Conservation (phyloP, 164 flowering plant genomes). For the Vitis amurensis region DNA sequence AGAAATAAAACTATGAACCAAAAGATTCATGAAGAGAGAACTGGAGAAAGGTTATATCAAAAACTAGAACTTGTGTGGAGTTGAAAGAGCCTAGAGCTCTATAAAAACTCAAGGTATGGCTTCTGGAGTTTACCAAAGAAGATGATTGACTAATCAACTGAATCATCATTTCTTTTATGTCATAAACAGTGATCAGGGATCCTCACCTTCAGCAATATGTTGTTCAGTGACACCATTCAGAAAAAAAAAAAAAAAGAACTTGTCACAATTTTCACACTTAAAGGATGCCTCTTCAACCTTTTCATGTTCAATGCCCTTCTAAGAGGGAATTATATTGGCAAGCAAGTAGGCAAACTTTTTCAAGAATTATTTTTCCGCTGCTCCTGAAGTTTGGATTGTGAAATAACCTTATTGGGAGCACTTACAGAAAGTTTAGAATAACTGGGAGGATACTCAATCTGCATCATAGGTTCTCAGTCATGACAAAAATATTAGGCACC, state of each 20-base stretch:
- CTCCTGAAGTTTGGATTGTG: too few relatives aligned
- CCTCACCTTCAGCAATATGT: not conserved
- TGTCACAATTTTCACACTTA: too few relatives aligned
- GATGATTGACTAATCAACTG: not conserved
- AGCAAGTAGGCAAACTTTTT: too few relatives aligned
- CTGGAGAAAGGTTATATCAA: not conserved
- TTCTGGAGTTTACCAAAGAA: not conserved
- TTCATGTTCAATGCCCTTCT: too few relatives aligned
- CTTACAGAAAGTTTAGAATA: too few relatives aligned
- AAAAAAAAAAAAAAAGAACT: not conserved
- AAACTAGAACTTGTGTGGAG: not conserved
- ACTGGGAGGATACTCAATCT: too few relatives aligned
- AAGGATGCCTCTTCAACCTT: too few relatives aligned
- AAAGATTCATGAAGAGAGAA: not conserved
- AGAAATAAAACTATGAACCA: not conserved
- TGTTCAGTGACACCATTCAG: not conserved
- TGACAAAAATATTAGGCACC: too few relatives aligned
- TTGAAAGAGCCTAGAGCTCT: not conserved
- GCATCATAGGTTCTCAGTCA: too few relatives aligned
- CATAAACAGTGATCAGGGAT: not conserved
- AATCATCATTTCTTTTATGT: not conserved
- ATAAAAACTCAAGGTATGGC: not conserved
- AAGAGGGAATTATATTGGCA: too few relatives aligned
- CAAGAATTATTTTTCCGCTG: too few relatives aligned
- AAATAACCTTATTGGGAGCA: too few relatives aligned